Percentiles rank a stretch among this genome's conserved stretches.
phyloP scores from a whole-genome alignment of 2,329 filamentous ascomycete genomes.

The Cladosporium sphaerospermum region DNA sequence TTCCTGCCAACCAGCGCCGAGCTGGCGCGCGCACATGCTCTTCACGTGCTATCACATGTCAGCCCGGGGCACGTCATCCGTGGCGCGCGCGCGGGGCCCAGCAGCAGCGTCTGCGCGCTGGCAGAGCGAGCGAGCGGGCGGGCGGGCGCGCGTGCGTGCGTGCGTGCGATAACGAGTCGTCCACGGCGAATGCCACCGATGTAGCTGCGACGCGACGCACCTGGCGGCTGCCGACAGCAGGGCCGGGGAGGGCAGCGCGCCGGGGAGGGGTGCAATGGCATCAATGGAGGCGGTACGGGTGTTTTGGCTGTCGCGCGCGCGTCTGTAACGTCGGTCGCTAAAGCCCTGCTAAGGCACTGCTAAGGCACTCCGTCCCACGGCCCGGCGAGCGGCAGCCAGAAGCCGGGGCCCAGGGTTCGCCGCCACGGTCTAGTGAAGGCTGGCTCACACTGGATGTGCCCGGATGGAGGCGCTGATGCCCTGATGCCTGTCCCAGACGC shows the following conservation, averaged over 20 bases:
- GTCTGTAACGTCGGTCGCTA: neutral
- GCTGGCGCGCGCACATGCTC: neutral
- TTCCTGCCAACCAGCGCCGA: neutral
- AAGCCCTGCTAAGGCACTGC: neutral
- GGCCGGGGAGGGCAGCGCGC: neutral
- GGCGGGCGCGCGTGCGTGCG: neutral
- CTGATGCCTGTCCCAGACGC: neutral
- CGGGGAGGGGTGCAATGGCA: neutral
- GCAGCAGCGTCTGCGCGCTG: neutral
- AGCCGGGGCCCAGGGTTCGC: neutral
- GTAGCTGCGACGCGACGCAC: neutral
- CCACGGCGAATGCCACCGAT: neutral
- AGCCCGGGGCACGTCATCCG: neutral
- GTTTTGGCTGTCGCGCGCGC: neutral
- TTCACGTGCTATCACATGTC: constrained; percentile 4
- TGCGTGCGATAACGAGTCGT: neutral
- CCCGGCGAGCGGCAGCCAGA: constrained; percentile 5
- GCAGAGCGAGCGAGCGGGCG: neutral
- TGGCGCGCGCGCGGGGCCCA: neutral
- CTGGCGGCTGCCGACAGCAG: neutral
- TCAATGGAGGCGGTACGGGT: neutral
- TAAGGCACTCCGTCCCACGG: neutral
- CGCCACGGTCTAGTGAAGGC: neutral
- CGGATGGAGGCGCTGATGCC: neutral
- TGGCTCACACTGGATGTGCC: too few relatives aligned